A percentile compares a stretch with the other conserved stretches of the same genome.
Evolutionary conservation across 805 yeast genomes (phyloP).

Genomic region (Starmerella stigmatis): DNA sequence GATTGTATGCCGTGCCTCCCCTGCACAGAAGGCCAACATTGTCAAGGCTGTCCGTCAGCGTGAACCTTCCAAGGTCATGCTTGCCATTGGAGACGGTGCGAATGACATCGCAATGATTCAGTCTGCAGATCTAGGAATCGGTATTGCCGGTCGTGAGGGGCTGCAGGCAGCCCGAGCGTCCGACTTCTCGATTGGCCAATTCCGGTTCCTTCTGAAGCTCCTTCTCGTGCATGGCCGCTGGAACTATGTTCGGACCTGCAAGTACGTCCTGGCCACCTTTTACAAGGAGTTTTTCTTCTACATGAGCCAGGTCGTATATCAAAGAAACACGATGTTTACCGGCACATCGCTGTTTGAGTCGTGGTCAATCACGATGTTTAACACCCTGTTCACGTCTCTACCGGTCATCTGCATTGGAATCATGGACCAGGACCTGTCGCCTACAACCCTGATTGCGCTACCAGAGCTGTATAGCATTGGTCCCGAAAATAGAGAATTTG

Average conservation of each 20-base stretch:
- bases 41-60: conserved; percentile 69
- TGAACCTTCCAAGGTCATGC: conserved; percentile 60
- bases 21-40: conserved; percentile 89
- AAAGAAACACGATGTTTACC: conserved; percentile 74
- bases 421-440: conserved; percentile 82
- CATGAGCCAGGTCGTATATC: conserved; percentile 77
- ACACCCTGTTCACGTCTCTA: conserved; percentile 85
- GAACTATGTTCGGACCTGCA: conserved; percentile 83
- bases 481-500: conserved; percentile 62
- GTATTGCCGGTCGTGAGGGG: conserved; percentile 96
- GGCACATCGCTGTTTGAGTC: conserved; percentile 90
- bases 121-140: conserved; percentile 95
- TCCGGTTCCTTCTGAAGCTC: conserved; percentile 69
- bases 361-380: conserved; percentile 95
- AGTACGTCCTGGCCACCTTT: conserved; percentile 85
- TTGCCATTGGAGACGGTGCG: conserved; percentile 98
- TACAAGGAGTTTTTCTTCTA: conserved; percentile 89
- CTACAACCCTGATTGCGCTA: conserved; percentile 78
- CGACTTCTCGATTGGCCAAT: conserved; percentile 92
- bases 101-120: conserved; percentile 99
- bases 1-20: conserved; percentile 91
- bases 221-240: conserved; percentile 91
- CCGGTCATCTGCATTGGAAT: conserved; percentile 91
- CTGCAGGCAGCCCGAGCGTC: conserved; percentile 92
- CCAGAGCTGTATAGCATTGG: conserved; percentile 84